phyloP scores from a whole-genome alignment of 2,329 filamentous ascomycete species.

The Diaporthe humulicola region DNA sequence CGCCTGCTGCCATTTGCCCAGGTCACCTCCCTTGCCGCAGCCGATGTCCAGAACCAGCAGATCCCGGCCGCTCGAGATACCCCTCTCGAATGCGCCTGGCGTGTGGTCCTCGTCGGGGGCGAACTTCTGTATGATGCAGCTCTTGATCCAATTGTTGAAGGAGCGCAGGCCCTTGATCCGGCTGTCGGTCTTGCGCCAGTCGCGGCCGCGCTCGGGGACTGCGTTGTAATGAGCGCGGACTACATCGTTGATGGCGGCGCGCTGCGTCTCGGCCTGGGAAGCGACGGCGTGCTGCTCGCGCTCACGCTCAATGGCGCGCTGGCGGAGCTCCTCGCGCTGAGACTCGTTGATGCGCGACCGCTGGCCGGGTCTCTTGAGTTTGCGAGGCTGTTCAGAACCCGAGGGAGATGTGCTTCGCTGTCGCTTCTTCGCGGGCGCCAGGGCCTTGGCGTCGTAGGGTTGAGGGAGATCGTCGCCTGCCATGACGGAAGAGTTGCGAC shows the following conservation, averaged over 20 bases:
- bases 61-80: constrained; percentile 66
- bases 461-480: constrained; percentile 65
- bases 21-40: constrained; percentile 95
- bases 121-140: constrained; percentile 96
- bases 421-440: constrained; percentile 71
- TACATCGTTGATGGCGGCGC: constrained; percentile 81
- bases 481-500: constrained; percentile 47
- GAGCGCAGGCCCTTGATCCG: constrained; percentile 94
- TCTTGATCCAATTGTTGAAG: constrained; percentile 99
- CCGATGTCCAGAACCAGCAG: constrained; percentile 92
- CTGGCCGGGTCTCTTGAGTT: constrained; percentile 77
- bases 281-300: constrained; percentile 58
- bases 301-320: constrained; percentile 69
- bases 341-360: constrained; percentile 76
- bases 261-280: constrained; percentile 55
- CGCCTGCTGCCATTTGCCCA: constrained; percentile 96
- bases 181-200: constrained; percentile 95
- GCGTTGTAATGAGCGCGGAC: constrained; percentile 96
- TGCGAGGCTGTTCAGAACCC: constrained; percentile 65
- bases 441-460: constrained; percentile 70
- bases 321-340: constrained; percentile 77
- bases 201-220: constrained; percentile 90
- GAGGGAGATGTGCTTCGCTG: constrained; percentile 65
- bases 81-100: constrained; percentile 69
- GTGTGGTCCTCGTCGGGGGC: constrained; percentile 82